These are phyloP conservation scores for Eucalyptus tenuipes DNA, from an alignment of 345 rosid genomes.

Conservation along the genomic window DNA sequence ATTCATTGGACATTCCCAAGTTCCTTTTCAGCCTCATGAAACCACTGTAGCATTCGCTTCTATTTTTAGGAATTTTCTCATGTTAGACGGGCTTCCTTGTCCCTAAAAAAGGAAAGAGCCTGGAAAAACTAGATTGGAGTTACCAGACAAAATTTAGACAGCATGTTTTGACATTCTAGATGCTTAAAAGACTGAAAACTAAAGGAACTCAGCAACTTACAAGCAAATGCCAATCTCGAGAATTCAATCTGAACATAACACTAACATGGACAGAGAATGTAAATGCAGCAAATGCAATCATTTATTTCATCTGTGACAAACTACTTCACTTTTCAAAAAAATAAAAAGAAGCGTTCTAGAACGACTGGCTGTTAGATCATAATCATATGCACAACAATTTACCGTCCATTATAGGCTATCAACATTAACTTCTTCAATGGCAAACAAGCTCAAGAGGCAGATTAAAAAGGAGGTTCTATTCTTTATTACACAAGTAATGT, in stretches of 20 bases:
- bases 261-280: neutral
- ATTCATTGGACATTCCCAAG: neutral
- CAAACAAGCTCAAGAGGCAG: neutral
- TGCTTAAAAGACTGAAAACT: neutral
- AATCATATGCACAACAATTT: neutral
- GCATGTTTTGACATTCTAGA: neutral
- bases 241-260: neutral
- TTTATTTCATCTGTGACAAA: neutral
- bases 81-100: neutral
- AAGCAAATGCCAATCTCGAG: neutral
- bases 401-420: neutral
- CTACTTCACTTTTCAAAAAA: neutral
- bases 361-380: neutral
- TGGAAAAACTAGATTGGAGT: neutral
- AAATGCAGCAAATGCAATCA: neutral
- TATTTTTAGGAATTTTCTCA: neutral
- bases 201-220: neutral
- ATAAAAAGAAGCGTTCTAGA: neutral
- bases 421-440: neutral
- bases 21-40: neutral
- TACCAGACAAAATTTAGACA: neutral
- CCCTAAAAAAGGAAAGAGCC: neutral
- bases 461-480: neutral
- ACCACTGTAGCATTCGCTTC: neutral
- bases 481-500: neutral